Evolutionary conservation across 495 filamentous ascomycete species (phyloP).

Genomic region (Talaromyces thailandensis): DNA sequence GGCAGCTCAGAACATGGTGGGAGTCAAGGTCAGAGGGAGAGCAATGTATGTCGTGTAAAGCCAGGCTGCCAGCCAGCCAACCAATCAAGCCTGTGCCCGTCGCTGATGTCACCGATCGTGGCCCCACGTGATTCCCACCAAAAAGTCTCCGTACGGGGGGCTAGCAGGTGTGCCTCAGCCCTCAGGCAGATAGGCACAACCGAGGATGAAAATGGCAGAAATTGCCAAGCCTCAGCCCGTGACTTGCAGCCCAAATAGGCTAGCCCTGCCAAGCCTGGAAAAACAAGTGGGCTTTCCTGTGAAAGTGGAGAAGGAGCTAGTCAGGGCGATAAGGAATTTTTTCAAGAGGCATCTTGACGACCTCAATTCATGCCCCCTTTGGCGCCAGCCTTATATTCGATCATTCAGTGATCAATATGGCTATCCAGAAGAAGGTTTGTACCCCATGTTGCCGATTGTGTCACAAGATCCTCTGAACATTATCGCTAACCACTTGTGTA

Average conservation of each 20-base stretch:
- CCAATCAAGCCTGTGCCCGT: background rate
- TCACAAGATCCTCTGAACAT: background rate
- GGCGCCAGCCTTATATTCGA: background rate
- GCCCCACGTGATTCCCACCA: slow-evolving; percentile 2
- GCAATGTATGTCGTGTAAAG: background rate
- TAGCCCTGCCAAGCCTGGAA: background rate
- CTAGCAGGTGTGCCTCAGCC: background rate
- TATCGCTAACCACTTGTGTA: background rate
- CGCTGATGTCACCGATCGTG: slow-evolving; percentile 6
- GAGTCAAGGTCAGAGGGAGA: background rate
- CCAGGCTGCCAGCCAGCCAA: slow-evolving; percentile 1
- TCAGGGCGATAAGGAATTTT: slow-evolving; percentile 7
- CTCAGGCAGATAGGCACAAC: background rate
- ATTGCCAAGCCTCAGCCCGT: background rate
- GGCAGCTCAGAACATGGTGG: background rate
- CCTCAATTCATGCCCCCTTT: background rate
- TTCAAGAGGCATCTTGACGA: background rate
- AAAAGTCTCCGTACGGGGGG: background rate
- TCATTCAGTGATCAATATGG: slow-evolving; percentile 48
- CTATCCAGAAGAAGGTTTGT: slow-evolving; percentile 85
- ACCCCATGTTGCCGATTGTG: background rate
- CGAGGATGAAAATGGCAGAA: background rate
- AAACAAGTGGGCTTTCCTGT: background rate
- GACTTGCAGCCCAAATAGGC: background rate
- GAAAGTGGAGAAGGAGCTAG: slow-evolving; percentile 2